Conservation (phyloP, 306 rosid species). For the Dryas octopetala region DNA sequence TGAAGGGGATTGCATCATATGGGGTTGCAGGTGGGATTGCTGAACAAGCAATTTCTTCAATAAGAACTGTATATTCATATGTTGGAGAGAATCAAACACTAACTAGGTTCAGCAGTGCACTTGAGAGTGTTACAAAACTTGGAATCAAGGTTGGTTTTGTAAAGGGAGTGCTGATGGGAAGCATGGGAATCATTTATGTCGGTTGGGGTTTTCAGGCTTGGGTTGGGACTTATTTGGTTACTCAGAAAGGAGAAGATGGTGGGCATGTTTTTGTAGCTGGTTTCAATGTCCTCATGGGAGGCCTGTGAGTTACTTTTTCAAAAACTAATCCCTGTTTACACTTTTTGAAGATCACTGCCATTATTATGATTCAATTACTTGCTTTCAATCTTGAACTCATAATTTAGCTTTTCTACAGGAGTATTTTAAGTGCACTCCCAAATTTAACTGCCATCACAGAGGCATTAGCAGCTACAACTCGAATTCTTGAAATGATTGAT, state of each 20-base stretch:
- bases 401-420: constrained; percentile 47
- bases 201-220: constrained; percentile 97
- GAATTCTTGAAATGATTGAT: constrained; percentile 74
- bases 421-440: constrained; percentile 85
- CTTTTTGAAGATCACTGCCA: neutral
- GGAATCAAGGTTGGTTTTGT: constrained; percentile 74
- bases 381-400: constrained; percentile 12
- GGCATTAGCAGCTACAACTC: constrained; percentile 62
- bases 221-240: constrained; percentile 78
- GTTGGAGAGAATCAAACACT: constrained; percentile 79
- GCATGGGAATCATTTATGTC: constrained; percentile 75
- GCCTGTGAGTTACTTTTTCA: constrained; percentile 62
- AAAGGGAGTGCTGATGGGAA: constrained; percentile 88
- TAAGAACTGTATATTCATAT: constrained; percentile 78
- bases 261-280: constrained; percentile 88
- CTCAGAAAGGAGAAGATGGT: constrained; percentile 67
- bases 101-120: constrained; percentile 63
- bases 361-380: constrained; percentile 4
- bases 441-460: constrained; percentile 76
- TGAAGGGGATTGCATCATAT: constrained; percentile 88
- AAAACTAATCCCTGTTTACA: neutral
- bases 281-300: constrained; percentile 87
- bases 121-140: constrained; percentile 54
- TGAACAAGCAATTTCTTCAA: constrained; percentile 85
- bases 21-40: constrained; percentile 86